Base-by-base conservation (phyloP, 495 filamentous ascomycete species). In the Cenococcum geophilum region DNA sequence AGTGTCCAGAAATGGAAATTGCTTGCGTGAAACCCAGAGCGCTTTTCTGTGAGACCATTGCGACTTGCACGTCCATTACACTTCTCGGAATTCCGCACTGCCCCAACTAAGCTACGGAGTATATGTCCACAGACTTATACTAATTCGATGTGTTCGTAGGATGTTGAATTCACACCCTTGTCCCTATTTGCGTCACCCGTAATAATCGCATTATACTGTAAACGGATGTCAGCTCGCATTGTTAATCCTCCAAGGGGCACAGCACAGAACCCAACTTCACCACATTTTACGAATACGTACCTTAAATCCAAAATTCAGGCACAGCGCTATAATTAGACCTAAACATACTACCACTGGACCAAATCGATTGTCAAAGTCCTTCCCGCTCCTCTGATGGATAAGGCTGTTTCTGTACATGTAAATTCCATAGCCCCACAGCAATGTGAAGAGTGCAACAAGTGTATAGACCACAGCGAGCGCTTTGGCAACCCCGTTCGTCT, bases 261-360 rank as follows among this genome's bases (percentile, higher is more conserved):
- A 11, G 27, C 27, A 35, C 5, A 21, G n/a, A 12, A 52, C 21
- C 14, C 60, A 5, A 6, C 5, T 5, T 23, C n/a, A 53, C 34
- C 27, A 57, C 1, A 32, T 32, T 23, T 1, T 21, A 23, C 27
- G 18, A 11, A 21, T 22, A 64, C 68, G 37, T 52, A 75, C 71
- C 76, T 92, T 89, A 72, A 98, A 90, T 16, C 78, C 82, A 78
- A 97, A 96, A 75, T 98, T 97, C 68, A 96, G 70, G 50, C 87
- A 78, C 64, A 98, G 74, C 54, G 91, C 91, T 45, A 89, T 70
- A 40, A 87, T 82, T 67, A 98, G 71, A 22, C 91, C 89, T 35
- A 86, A 73, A 70, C 89, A 92, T 48, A 97, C 85, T 1, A 95
- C 81, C 55, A 96, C 69, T 21, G 95, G 93, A 2, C 93, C 93